Evolutionary conservation across 768 basidiomycete species (phyloP), one percentile per base, ranked within the genome.

Genomic region (Cystobasidium onofrii): DNA sequence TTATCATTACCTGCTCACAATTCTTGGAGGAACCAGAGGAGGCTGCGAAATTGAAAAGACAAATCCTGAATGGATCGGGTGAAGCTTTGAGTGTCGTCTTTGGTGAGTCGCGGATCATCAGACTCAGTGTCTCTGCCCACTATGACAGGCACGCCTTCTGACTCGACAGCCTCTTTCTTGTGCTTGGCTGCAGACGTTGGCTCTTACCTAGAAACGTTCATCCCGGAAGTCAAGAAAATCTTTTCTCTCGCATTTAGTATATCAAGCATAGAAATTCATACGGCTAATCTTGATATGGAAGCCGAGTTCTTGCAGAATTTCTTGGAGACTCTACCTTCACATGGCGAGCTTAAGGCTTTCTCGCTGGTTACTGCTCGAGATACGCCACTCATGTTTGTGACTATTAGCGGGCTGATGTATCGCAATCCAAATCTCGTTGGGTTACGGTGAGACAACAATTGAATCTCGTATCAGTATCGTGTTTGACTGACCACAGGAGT

Each of bases 21-120:
- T 71, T 55, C 27, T 4, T 55, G 31, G 69, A 71, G 7, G 69
- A 71, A 34, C 50, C 52, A 20, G 69, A 71, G n/a, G 69, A 71
- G 55, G 55, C 52, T 12, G 33, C 50, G 20, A 36, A 46, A 29
- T 25, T 52, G 13, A 71, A 71, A 54, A 23, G 55, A 55, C 55
- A 60, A 10, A 52, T 71, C 13, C 54, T 71, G n/a, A 71, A 71
- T 31, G 69, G 69, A 3, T 34, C 29, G 12, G 69, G 69, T 31
- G 69, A 71, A 29, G 69, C 69, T 12, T 29, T 71, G 13, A 71
- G 69, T 39, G 36, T 71, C 13, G 69, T 71, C 23, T 71, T 71
- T 41, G 69, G 69, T 71, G 34, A 39, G 69, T 15, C n/a, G 25
- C 27, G 10, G n/a, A n/a, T n/a, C 27, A 64, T 10, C 15, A 25